Percentiles rank a stretch among this genome's conserved stretches.
These are phyloP conservation scores for Botryosphaeria dothidea DNA, from an alignment of 2,329 filamentous ascomycete genomes.

Conservation along the genomic window DNA sequence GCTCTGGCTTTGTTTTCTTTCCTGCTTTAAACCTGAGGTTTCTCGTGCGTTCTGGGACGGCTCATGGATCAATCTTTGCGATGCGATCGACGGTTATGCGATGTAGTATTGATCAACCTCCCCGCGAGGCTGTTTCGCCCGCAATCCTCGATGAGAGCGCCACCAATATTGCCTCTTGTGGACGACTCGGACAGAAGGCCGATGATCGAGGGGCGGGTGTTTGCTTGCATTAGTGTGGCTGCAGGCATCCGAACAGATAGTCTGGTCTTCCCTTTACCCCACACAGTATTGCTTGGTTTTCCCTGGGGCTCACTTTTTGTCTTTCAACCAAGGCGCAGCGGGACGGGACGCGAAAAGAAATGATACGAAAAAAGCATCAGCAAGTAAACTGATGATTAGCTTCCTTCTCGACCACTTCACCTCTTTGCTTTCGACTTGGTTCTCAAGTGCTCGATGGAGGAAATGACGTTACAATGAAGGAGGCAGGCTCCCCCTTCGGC, in stretches of 20 bases:
- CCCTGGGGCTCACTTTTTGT: neutral
- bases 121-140: neutral
- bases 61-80: neutral
- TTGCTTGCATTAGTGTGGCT: slow-evolving; percentile 8
- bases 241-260: neutral
- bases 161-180: neutral
- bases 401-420: neutral
- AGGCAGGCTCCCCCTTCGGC: neutral
- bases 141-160: neutral
- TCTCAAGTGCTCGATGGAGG: neutral
- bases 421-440: neutral
- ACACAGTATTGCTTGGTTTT: neutral
- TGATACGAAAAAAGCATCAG: neutral
- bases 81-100: neutral
- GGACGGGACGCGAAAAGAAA: slow-evolving; percentile 15
- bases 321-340: neutral
- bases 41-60: neutral
- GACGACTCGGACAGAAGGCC: neutral
- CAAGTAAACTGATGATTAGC: neutral
- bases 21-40: neutral
- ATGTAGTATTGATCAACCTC: neutral
- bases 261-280: neutral
- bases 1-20: neutral
- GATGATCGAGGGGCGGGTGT: neutral
- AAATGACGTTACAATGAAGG: neutral